Evolutionary conservation across 805 yeast species (phyloP).

Genomic region (Tetrapisispora namnaoensis): DNA sequence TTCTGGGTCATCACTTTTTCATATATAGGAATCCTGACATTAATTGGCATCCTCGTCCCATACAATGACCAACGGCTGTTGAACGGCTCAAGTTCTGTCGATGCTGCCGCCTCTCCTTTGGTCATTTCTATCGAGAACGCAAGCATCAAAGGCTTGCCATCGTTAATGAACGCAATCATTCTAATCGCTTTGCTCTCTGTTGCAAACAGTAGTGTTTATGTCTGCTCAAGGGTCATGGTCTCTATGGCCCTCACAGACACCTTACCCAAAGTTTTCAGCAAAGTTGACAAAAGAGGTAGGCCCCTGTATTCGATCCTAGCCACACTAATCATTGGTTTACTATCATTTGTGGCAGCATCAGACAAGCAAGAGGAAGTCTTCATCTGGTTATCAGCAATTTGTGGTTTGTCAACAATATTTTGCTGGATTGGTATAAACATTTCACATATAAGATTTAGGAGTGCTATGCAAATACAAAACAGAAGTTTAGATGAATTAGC

Average conservation of each 20-base stretch:
- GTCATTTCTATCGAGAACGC: slow-evolving; percentile 63
- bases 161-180: slow-evolving; percentile 62
- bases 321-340: slow-evolving; percentile 45
- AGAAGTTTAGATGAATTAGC: slow-evolving; percentile 52
- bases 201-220: slow-evolving; percentile 64
- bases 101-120: slow-evolving; percentile 62
- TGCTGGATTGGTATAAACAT: slow-evolving; percentile 46
- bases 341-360: slow-evolving; percentile 46
- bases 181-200: slow-evolving; percentile 61
- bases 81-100: slow-evolving; percentile 40
- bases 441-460: slow-evolving; percentile 44
- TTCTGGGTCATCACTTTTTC: slow-evolving; percentile 73
- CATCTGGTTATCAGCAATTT: slow-evolving; percentile 45
- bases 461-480: slow-evolving; percentile 46
- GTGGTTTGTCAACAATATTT: slow-evolving; percentile 43
- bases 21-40: slow-evolving; percentile 49
- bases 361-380: slow-evolving; percentile 40
- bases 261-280: slow-evolving; percentile 52
- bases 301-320: slow-evolving; percentile 59
- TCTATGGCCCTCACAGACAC: slow-evolving; percentile 57
- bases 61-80: slow-evolving; percentile 40
- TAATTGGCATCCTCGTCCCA: slow-evolving; percentile 60
- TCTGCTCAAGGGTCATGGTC: slow-evolving; percentile 58
- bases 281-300: slow-evolving; percentile 69
- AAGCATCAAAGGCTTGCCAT: slow-evolving; percentile 56